These are phyloP conservation scores for Beauveria caledonica DNA, from an alignment of 2,329 filamentous ascomycete genomes.

Conservation along the genomic window DNA sequence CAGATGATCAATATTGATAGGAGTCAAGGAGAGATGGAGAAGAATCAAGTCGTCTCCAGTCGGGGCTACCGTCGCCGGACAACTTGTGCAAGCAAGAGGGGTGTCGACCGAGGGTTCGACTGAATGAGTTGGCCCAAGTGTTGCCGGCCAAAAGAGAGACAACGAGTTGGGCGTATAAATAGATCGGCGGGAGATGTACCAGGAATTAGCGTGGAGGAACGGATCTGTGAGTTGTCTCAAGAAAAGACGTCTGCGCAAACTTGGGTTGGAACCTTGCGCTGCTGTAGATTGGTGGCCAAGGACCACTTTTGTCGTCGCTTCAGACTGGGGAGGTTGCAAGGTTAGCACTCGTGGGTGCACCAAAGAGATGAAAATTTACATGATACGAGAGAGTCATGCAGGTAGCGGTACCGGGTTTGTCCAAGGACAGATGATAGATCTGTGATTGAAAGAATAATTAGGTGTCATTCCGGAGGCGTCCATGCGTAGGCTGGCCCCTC, in stretches of 20 bases:
- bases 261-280: background rate
- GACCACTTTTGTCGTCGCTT: conserved; percentile 8
- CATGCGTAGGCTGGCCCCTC: conserved; percentile 4
- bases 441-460: conserved; percentile 8
- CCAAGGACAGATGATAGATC: conserved; percentile 2
- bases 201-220: background rate
- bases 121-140: background rate
- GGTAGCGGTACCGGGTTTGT: background rate
- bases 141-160: background rate
- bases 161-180: background rate
- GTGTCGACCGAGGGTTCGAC: background rate
- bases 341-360: conserved; percentile 8
- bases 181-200: background rate
- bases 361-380: background rate
- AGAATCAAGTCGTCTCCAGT: background rate
- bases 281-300: conserved; percentile 1
- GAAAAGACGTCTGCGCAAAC: conserved; percentile 1
- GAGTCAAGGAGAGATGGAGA: background rate
- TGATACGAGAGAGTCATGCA: conserved; percentile 2
- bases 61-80: background rate
- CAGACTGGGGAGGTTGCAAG: conserved; percentile 4
- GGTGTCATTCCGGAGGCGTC: conserved; percentile 6
- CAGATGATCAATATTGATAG: background rate
- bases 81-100: background rate
- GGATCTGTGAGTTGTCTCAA: conserved; percentile 6